Evolutionary conservation across 129 eudicot genomes (phyloP).

Genomic region (Lonicera japonica): DNA sequence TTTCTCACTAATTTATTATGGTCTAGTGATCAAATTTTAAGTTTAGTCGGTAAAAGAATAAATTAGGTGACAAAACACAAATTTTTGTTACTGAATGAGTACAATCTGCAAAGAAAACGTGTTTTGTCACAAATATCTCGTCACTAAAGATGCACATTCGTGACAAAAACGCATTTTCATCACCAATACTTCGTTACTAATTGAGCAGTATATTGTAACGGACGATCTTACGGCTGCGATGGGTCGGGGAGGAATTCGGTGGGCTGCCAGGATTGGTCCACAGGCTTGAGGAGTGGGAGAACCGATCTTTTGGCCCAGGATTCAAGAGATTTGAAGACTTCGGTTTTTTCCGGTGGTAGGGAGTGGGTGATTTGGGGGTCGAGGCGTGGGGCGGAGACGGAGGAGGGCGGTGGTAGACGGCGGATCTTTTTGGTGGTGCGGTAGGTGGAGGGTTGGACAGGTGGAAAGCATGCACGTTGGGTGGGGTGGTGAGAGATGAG

Average conservation of each 20-base stretch:
- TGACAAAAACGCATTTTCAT: no score
- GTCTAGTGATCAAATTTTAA: no score
- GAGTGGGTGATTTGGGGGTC: slow-evolving; percentile 20
- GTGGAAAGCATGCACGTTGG: slow-evolving; percentile 1
- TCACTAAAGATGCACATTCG: no score
- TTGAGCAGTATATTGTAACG: no score
- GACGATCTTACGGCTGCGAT: slow-evolving; percentile 18
- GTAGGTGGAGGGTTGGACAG: neutral
- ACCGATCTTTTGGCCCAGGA: slow-evolving; percentile 25
- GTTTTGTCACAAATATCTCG: no score
- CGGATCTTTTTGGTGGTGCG: neutral
- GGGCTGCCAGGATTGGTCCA: slow-evolving; percentile 32
- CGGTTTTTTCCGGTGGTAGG: slow-evolving; percentile 30
- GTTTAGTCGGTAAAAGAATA: no score
- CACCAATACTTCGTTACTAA: no score
- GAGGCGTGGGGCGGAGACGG: slow-evolving; percentile 23
- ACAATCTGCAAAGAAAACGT: no score
- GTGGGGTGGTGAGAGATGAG: slow-evolving; percentile 2
- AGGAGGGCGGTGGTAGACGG: slow-evolving; percentile 4
- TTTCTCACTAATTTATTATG: no score
- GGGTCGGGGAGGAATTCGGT: slow-evolving; percentile 25
- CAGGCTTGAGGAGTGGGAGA: slow-evolving; percentile 34
- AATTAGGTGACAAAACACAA: no score
- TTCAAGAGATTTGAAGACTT: slow-evolving; percentile 31
- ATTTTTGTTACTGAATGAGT: no score